Evolutionary conservation across 179 eudicot genomes (phyloP), one percentile per base, ranked within the genome.

Genomic region (Silene vulgaris): DNA sequence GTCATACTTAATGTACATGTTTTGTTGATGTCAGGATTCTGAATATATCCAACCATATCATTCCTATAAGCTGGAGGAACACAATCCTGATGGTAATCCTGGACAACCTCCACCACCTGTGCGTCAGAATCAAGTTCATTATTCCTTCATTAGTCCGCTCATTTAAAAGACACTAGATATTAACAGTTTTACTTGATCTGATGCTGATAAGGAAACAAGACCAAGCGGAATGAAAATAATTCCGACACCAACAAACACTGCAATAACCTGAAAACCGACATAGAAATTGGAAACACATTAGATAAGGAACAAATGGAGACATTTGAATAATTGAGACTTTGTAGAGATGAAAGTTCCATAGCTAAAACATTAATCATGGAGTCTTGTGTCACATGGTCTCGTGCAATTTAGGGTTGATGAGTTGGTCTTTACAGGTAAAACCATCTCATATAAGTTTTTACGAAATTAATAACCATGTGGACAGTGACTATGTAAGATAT

Each of bases 201-300:
- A 85, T 67, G 88, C 85, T 50, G 82, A 75, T 61, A 85, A 78
- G 28, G 84, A 80, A 78, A 66, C 76, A 74, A 85, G 82, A 62
- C 88, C 86, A 61, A 85, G 48, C 8, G 86, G 86, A 66, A 85
- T 80, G 77, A 85, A 85, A 65, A 85, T 20, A n/a, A 81, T 74
- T 69, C 86, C 85, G 48, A 85, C 79, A 70, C 77, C 82, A 72
- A 83, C 74, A 52, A 85, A 85, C 70, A 83, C 60, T 56, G 84
- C 23, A 28, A 83, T 78, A 59, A 82, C 86, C 88, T 85, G 84
- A 30, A 66, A 77, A 14, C n/a, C 20, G 17, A 0, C 16, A 69
- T 9, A 69, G 26, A 73, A 30, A 20, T 62, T 29, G 21, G 35
- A 73, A 48, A 5, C 21, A 59, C 66, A 3, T 21, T 19, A 79